A percentile compares a stretch with the other conserved stretches of the same genome.
phyloP scores from a whole-genome alignment of 192 early-diverging fungal genomes.

The Linnemannia schmuckeri region DNA sequence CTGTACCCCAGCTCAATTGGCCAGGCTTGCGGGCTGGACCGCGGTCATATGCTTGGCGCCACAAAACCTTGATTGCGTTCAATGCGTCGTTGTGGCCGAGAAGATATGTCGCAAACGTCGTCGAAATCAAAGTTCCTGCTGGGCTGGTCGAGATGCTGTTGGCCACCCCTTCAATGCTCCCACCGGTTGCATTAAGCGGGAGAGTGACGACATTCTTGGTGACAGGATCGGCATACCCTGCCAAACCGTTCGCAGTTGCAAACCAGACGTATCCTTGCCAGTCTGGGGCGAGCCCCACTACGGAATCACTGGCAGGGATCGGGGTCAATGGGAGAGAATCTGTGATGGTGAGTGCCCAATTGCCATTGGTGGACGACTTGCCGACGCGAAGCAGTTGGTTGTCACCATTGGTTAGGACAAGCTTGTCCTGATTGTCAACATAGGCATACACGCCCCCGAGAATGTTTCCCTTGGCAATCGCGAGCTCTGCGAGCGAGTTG shows the following conservation, averaged over 20 bases:
- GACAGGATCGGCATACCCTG: conserved; percentile 26
- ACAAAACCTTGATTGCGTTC: conserved; percentile 25
- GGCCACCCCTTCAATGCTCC: conserved; percentile 21
- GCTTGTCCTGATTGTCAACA: conserved; percentile 31
- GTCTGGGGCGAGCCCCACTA: conserved; percentile 37
- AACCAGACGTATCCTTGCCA: conserved; percentile 43
- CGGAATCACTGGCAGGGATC: conserved; percentile 30
- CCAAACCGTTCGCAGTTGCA: conserved; percentile 33
- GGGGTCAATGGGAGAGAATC: conserved; percentile 27
- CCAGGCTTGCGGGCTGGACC: conserved; percentile 40
- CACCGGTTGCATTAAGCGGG: conserved; percentile 19
- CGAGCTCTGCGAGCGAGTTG: conserved; percentile 35
- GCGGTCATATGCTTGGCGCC: conserved; percentile 33
- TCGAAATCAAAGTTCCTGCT: conserved; percentile 30
- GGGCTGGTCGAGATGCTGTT: conserved; percentile 37
- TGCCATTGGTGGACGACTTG: conserved; percentile 28
- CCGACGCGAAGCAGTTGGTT: conserved; percentile 33
- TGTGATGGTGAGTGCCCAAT: conserved; percentile 20
- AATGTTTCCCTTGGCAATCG: conserved; percentile 29
- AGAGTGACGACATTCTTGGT: conserved; percentile 23
- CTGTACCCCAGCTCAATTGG: conserved; percentile 39
- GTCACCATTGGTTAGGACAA: conserved; percentile 28
- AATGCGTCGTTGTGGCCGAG: conserved; percentile 24
- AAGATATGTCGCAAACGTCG: conserved; percentile 33
- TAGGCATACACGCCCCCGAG: conserved; percentile 37